These are phyloP conservation scores for Aspergillus sp. DNA, from an alignment of 2,329 filamentous ascomycete species.

Conservation along the genomic window DNA sequence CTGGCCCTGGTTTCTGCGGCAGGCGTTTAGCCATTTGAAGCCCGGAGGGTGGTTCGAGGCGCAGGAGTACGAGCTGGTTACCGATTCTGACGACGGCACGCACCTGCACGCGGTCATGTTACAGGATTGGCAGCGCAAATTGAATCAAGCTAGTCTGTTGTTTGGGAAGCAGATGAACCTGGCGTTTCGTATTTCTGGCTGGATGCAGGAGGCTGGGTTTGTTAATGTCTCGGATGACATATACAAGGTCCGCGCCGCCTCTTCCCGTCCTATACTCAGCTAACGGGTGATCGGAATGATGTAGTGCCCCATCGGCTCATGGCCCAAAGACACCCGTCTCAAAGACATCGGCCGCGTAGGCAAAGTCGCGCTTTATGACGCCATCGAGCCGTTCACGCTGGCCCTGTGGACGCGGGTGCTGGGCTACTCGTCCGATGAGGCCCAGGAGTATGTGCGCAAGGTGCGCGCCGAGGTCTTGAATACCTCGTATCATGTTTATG, in stretches of 20 bases:
- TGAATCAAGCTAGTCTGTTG: conserved; percentile 22
- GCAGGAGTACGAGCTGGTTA: conserved; percentile 24
- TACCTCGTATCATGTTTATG: conserved; percentile 20
- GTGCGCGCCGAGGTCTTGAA: conserved; percentile 20
- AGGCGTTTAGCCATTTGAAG: conserved; percentile 24
- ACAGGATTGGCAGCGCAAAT: conserved; percentile 21
- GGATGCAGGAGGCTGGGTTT: conserved; percentile 27
- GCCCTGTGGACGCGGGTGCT: conserved; percentile 32
- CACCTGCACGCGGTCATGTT: conserved; percentile 16
- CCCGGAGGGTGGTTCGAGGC: conserved; percentile 32
- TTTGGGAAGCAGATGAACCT: conserved; percentile 31
- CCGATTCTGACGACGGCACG: conserved; percentile 27
- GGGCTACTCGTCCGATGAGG: conserved; percentile 24
- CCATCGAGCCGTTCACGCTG: conserved; percentile 31
- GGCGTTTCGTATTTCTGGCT: conserved; percentile 19
- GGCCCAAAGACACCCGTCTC: conserved; percentile 25
- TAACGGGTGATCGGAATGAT: background rate
- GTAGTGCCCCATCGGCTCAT: conserved; percentile 27
- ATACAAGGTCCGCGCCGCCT: conserved; percentile 22
- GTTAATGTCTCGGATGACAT: conserved; percentile 25
- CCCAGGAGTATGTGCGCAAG: conserved; percentile 21
- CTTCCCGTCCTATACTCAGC: background rate
- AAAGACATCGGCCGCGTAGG: conserved; percentile 30
- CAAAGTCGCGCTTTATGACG: conserved; percentile 22
- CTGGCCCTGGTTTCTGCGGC: conserved; percentile 23